Evolutionary conservation across 108 stramenopile genomes (phyloP).

Genomic region (Pseudonitzschia delicatissima): DNA sequence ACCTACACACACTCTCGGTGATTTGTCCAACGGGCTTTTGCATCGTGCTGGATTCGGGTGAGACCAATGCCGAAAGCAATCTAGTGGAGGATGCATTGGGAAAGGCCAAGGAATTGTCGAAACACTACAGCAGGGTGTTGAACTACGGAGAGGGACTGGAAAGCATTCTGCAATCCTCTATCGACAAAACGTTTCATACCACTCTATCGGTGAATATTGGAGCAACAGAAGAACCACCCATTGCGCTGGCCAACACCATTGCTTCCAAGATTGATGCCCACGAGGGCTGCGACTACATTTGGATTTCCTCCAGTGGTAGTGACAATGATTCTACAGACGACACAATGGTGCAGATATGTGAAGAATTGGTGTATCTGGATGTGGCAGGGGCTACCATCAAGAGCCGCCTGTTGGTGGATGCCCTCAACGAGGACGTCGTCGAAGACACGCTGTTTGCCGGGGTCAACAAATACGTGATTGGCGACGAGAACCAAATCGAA

Average conservation of each 20-base stretch:
- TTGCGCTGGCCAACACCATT: slow-evolving; percentile 9
- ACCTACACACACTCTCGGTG: slow-evolving; percentile 16
- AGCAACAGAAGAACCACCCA: not conserved
- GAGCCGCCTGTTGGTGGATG: slow-evolving; percentile 41
- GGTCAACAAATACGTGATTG: slow-evolving; percentile 51
- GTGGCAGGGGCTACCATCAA: slow-evolving; percentile 54
- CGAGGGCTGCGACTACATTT: slow-evolving; percentile 11
- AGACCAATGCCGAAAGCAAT: not conserved
- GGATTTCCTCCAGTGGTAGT: slow-evolving; percentile 17
- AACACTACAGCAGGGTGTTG: not conserved
- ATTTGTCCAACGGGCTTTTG: slow-evolving; percentile 21
- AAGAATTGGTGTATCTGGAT: slow-evolving; percentile 58
- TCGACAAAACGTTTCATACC: not conserved
- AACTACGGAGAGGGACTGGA: not conserved
- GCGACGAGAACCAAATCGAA: slow-evolving; percentile 24
- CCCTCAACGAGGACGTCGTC: slow-evolving; percentile 33
- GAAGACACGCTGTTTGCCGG: slow-evolving; percentile 48
- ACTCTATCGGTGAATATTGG: not conserved
- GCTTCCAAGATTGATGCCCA: slow-evolving; percentile 8
- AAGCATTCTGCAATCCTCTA: not conserved
- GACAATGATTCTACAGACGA: slow-evolving; percentile 3
- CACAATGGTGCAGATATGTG: slow-evolving; percentile 39
- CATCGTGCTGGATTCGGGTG: not conserved
- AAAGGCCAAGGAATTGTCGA: not conserved
- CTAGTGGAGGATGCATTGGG: not conserved